These are phyloP conservation scores for Daldinia sp. DNA, from an alignment of 2,329 filamentous ascomycete genomes.

Conservation along the genomic window DNA sequence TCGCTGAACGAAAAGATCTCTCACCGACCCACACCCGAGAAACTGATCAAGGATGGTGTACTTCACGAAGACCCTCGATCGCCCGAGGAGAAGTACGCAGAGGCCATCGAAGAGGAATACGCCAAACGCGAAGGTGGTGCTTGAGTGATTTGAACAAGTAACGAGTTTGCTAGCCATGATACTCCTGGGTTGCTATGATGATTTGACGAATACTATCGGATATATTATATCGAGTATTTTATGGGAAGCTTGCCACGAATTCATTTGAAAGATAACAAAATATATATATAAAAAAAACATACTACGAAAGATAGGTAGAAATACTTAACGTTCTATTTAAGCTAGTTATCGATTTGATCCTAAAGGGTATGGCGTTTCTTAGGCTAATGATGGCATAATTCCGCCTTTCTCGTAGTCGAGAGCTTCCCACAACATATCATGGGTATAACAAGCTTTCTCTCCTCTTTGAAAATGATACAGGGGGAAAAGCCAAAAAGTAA, in stretches of 20 bases:
- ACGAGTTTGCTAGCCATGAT: constrained; percentile 1
- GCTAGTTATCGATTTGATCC: background rate
- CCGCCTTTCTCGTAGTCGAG: background rate
- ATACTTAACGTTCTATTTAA: background rate
- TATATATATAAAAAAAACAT: background rate
- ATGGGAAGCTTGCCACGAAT: background rate
- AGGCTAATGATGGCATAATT: constrained; percentile 2
- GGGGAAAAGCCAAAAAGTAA: background rate
- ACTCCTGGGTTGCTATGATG: constrained; percentile 14
- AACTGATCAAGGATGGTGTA: constrained; percentile 83
- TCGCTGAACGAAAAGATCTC: constrained; percentile 88
- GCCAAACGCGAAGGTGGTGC: constrained; percentile 73
- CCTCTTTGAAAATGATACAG: background rate
- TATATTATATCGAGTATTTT: background rate
- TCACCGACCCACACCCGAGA: constrained; percentile 79
- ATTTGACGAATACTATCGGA: constrained; percentile 3
- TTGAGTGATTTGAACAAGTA: constrained; percentile 50
- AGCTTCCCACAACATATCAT: background rate
- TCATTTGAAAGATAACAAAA: constrained; percentile 1
- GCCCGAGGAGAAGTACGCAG: constrained; percentile 68
- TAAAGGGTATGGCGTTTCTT: constrained; percentile 2
- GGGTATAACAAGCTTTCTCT: background rate
- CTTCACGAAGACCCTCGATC: constrained; percentile 75
- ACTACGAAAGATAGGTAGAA: background rate
- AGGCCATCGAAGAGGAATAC: constrained; percentile 73